Percentiles rank a stretch among this genome's conserved stretches.
These are phyloP conservation scores for Passalora sequoiae DNA, from an alignment of 2,329 filamentous ascomycete genomes.

Conservation along the genomic window DNA sequence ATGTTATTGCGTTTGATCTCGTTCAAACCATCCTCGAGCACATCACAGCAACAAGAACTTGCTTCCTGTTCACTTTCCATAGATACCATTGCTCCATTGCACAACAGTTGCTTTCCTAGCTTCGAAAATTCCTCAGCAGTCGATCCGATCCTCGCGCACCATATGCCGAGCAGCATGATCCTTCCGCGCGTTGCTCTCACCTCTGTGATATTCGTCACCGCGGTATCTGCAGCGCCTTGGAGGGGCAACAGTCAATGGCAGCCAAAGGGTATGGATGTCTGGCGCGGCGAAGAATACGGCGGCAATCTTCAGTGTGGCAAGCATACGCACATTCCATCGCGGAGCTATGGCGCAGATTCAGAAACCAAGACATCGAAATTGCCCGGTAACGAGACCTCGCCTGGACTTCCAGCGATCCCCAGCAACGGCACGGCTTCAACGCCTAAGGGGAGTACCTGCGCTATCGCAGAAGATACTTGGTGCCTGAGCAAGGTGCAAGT, in stretches of 20 bases:
- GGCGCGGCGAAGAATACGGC: slow-evolving; percentile 18
- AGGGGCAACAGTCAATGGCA: slow-evolving; percentile 8
- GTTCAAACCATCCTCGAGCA: neutral
- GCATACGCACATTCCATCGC: slow-evolving; percentile 12
- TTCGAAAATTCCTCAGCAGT: slow-evolving; percentile 1
- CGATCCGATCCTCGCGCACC: slow-evolving; percentile 3
- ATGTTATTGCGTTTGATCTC: neutral
- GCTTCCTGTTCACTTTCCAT: slow-evolving; percentile 1
- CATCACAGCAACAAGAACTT: neutral
- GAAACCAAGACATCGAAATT: neutral
- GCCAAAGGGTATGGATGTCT: slow-evolving; percentile 12
- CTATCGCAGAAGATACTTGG: slow-evolving; percentile 6
- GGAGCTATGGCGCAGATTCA: neutral
- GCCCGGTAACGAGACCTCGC: slow-evolving; percentile 5
- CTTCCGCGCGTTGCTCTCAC: slow-evolving; percentile 20
- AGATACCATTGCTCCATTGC: slow-evolving; percentile 6
- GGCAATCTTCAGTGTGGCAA: slow-evolving; percentile 22
- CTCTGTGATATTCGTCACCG: slow-evolving; percentile 17
- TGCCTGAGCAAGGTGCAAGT: slow-evolving; percentile 27
- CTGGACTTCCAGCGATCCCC: slow-evolving; percentile 4
- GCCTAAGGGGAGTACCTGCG: neutral
- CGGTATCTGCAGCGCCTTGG: slow-evolving; percentile 19
- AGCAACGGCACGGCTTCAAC: slow-evolving; percentile 5
- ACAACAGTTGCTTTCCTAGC: slow-evolving; percentile 1
- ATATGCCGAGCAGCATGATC: slow-evolving; percentile 18